phyloP scores from a whole-genome alignment of 768 basidiomycete genomes.

The Boletus barrowsii region DNA sequence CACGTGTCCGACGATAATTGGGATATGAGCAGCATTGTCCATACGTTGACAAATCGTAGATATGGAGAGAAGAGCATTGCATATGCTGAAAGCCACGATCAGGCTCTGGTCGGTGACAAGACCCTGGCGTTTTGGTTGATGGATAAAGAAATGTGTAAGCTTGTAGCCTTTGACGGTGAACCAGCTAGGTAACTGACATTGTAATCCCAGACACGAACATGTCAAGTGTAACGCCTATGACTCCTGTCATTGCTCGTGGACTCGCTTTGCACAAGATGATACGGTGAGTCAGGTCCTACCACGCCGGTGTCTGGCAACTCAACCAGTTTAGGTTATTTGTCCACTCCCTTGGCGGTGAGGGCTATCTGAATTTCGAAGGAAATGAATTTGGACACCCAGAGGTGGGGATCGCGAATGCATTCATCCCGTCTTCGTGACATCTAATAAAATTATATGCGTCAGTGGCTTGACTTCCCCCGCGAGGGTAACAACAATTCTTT shows the following conservation, averaged over 20 bases:
- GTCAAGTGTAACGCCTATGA: slow-evolving; percentile 82
- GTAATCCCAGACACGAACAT: slow-evolving; percentile 76
- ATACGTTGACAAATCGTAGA: slow-evolving; percentile 87
- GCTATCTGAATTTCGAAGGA: slow-evolving; percentile 96
- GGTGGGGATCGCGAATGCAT: slow-evolving; percentile 37
- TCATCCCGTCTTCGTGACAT: not conserved
- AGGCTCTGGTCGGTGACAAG: slow-evolving; percentile 98
- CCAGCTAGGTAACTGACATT: not conserved
- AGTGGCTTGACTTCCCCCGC: slow-evolving; percentile 99
- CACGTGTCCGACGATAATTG: slow-evolving; percentile 85
- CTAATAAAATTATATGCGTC: not conserved
- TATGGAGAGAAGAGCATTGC: slow-evolving; percentile 89
- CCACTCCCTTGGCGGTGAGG: slow-evolving; percentile 93
- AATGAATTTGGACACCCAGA: slow-evolving; percentile 99
- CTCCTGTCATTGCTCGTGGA: slow-evolving; percentile 83
- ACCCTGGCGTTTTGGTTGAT: slow-evolving; percentile 99
- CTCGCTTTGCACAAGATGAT: slow-evolving; percentile 97
- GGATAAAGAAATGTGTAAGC: slow-evolving; percentile 99
- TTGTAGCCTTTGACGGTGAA: not conserved
- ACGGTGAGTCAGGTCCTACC: slow-evolving; percentile 47
- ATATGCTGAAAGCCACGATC: slow-evolving; percentile 95
- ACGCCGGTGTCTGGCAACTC: not conserved
- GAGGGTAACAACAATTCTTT: slow-evolving; percentile 95
- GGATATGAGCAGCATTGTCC: slow-evolving; percentile 83
- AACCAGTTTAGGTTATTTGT: slow-evolving; percentile 64